Evolutionary conservation across 495 filamentous ascomycete genomes (phyloP).

Genomic region (Cudoniella acicularis): DNA sequence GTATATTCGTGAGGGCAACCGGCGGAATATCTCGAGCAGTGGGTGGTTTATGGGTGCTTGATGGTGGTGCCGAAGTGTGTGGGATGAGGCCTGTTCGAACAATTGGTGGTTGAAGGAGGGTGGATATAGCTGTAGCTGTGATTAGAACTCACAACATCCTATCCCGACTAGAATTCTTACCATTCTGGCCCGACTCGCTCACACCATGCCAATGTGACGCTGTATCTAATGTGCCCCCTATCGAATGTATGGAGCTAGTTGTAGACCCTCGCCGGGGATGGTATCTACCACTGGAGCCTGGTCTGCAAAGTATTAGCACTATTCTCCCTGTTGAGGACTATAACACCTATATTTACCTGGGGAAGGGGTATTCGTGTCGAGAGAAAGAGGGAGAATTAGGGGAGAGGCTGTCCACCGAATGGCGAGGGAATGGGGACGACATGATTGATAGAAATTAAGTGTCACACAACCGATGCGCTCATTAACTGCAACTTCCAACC

Average conservation of each 20-base stretch:
- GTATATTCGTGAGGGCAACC: constrained; percentile 86
- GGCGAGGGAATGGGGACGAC: constrained; percentile 62
- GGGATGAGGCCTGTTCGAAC: constrained; percentile 81
- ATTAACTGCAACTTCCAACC: constrained; percentile 9
- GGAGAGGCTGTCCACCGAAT: constrained; percentile 65
- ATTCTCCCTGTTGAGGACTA: neutral
- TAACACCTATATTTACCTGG: constrained; percentile 21
- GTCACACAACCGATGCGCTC: neutral
- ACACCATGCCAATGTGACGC: constrained; percentile 57
- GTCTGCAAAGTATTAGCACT: constrained; percentile 13
- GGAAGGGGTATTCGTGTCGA: constrained; percentile 59
- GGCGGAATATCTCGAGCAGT: constrained; percentile 93
- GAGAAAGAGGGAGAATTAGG: constrained; percentile 47
- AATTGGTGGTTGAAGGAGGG: constrained; percentile 84
- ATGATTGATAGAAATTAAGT: constrained; percentile 40
- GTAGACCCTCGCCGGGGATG: constrained; percentile 66
- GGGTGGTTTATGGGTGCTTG: constrained; percentile 72
- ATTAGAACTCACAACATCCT: too few species aligned
- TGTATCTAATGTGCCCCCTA: constrained; percentile 69
- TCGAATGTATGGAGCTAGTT: constrained; percentile 81
- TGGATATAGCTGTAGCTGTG: constrained; percentile 78
- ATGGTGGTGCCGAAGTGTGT: constrained; percentile 61
- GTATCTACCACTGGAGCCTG: constrained; percentile 27
- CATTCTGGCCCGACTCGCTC: constrained; percentile 78
- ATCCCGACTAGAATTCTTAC: too few species aligned